Evolutionary conservation across 371 early-diverging fungal genomes (phyloP).

Genomic region (Lichtheimia corymbifera): DNA sequence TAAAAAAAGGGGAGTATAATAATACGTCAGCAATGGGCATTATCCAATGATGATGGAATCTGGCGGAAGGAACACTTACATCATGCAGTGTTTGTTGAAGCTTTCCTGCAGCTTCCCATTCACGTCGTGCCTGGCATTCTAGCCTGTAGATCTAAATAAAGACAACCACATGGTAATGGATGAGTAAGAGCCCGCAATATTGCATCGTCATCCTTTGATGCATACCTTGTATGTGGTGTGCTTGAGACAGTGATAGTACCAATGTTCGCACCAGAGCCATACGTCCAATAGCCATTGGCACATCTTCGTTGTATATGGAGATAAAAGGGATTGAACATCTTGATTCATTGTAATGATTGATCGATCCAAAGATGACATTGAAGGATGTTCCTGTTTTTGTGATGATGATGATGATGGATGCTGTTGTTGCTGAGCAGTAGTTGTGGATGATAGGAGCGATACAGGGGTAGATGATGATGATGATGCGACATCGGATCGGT

Average conservation of each 20-base stretch:
- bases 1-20: not conserved
- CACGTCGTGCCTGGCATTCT: slow-evolving; percentile 16
- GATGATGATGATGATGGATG: not conserved
- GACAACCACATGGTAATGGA: not conserved
- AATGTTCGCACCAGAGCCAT: slow-evolving; percentile 2
- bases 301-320: not conserved
- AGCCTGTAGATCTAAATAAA: slow-evolving; percentile 10
- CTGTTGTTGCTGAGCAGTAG: not conserved
- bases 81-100: slow-evolving; percentile 22
- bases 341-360: not conserved
- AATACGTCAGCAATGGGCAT: not conserved
- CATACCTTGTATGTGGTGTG: not conserved
- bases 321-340: not conserved
- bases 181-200: not conserved
- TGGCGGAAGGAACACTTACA: slow-evolving; percentile 2
- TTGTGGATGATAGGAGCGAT: not conserved
- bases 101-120: slow-evolving; percentile 26
- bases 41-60: too few species aligned
- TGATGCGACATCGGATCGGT: not conserved
- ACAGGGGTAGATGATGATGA: not conserved
- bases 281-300: slow-evolving; percentile 4
- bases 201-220: not conserved
- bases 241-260: not conserved
- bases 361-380: not conserved
- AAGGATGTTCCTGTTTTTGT: not conserved